A percentile compares a stretch with the other conserved stretches of the same genome.
phyloP scores from a whole-genome alignment of 306 rosid species.

The Calophaca sinica region DNA sequence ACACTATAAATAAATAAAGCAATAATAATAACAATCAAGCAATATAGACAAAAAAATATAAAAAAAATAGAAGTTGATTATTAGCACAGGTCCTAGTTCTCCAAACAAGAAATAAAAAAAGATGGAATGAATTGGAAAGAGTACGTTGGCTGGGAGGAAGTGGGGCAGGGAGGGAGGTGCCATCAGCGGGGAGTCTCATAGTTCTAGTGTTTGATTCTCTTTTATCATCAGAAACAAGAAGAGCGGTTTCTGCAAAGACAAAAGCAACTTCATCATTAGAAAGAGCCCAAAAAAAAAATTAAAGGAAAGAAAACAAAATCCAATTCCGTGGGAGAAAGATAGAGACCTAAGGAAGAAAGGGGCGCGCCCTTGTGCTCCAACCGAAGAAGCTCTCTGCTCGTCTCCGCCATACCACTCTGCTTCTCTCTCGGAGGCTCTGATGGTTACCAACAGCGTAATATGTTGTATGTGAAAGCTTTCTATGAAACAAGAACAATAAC shows the following conservation, averaged over 20 bases:
- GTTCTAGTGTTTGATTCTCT: slow-evolving; percentile 30
- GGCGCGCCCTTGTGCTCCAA: slow-evolving; percentile 62
- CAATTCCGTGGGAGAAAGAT: background rate
- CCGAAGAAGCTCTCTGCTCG: slow-evolving; percentile 79
- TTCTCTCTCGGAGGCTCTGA: background rate
- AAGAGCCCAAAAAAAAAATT: background rate
- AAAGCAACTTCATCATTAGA: slow-evolving; percentile 3
- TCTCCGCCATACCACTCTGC: slow-evolving; percentile 51
- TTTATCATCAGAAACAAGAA: slow-evolving; percentile 54
- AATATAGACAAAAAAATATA: no score
- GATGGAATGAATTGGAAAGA: slow-evolving; percentile 25
- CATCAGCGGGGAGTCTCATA: slow-evolving; percentile 45
- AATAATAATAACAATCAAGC: no score
- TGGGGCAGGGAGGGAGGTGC: slow-evolving; percentile 52
- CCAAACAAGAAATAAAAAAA: no score
- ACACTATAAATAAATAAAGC: no score
- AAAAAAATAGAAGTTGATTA: no score
- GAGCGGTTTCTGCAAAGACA: slow-evolving; percentile 57
- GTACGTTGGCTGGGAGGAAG: slow-evolving; percentile 68
- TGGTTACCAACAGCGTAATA: background rate
- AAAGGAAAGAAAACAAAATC: background rate
- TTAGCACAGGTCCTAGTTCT: no score
- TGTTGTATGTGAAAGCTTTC: no score
- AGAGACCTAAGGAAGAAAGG: slow-evolving; percentile 61
- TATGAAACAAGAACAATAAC: no score